phyloP scores from a whole-genome alignment of 2,329 filamentous ascomycete species.

The Niveomyces coronatus region DNA sequence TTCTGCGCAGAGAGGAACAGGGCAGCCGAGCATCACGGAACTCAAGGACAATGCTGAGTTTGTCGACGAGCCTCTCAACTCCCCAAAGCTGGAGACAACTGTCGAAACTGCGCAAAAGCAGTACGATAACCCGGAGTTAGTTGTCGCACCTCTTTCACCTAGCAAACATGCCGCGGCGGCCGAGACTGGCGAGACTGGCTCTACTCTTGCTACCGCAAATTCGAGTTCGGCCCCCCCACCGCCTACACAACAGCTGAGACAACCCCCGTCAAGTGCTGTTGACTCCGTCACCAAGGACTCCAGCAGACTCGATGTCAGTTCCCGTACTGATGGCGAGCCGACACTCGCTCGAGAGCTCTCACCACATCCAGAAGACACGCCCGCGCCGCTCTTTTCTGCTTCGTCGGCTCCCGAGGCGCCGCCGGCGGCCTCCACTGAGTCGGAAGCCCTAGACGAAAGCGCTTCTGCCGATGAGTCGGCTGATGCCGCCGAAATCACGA shows the following conservation, averaged over 20 bases:
- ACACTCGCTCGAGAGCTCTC: constrained; percentile 25
- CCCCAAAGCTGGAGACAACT: constrained; percentile 52
- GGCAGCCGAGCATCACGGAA: background rate
- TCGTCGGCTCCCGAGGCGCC: constrained; percentile 20
- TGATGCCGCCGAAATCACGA: constrained; percentile 4
- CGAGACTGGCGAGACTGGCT: constrained; percentile 18
- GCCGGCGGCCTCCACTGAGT: constrained; percentile 12
- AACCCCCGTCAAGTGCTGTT: constrained; percentile 4
- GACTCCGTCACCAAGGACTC: constrained; percentile 1
- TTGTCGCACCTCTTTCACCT: constrained; percentile 49
- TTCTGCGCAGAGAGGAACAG: constrained; percentile 23
- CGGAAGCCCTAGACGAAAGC: background rate
- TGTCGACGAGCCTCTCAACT: constrained; percentile 67
- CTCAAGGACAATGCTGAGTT: constrained; percentile 59
- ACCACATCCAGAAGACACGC: constrained; percentile 56
- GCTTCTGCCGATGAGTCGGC: constrained; percentile 7
- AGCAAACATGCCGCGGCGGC: constrained; percentile 21
- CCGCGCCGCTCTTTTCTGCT: constrained; percentile 47
- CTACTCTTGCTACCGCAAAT: constrained; percentile 12
- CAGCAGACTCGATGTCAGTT: constrained; percentile 6
- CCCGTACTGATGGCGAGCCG: background rate
- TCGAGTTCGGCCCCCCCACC: background rate
- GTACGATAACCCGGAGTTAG: constrained; percentile 45
- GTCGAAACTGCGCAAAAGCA: constrained; percentile 41
- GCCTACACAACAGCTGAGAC: background rate